These are phyloP conservation scores for Talaromyces sp. DNA, from an alignment of 2,329 filamentous ascomycete species.

Conservation along the genomic window DNA sequence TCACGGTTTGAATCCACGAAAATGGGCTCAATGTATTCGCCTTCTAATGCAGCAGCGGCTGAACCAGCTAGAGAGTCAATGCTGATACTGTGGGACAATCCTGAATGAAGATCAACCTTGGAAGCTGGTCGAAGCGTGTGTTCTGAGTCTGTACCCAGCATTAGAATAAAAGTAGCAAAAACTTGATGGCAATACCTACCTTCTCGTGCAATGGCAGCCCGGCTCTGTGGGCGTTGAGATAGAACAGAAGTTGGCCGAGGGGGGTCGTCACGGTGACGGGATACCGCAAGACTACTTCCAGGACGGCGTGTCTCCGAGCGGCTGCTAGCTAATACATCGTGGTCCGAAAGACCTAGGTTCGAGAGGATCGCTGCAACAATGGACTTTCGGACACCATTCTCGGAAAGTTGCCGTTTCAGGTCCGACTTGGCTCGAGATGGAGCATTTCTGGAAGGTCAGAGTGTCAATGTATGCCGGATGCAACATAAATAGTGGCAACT, in stretches of 20 bases:
- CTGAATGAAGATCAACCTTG: slow-evolving; percentile 24
- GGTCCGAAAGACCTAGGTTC: slow-evolving; percentile 56
- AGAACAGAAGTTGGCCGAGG: slow-evolving; percentile 31
- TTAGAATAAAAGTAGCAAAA: slow-evolving; percentile 12
- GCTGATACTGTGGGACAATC: slow-evolving; percentile 21
- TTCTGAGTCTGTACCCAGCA: slow-evolving; percentile 17
- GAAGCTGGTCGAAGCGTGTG: slow-evolving; percentile 22
- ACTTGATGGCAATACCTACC: slow-evolving; percentile 23
- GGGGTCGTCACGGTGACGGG: slow-evolving; percentile 28
- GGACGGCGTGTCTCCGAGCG: slow-evolving; percentile 24
- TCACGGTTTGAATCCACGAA: slow-evolving; percentile 82
- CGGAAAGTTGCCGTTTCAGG: slow-evolving; percentile 78
- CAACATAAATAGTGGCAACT: slow-evolving; percentile 22
- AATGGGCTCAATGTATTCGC: slow-evolving; percentile 69
- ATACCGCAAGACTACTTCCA: slow-evolving; percentile 26
- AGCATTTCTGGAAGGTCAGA: slow-evolving; percentile 56
- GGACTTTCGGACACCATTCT: slow-evolving; percentile 78
- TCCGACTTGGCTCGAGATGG: slow-evolving; percentile 82
- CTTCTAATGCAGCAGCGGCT: slow-evolving; percentile 53
- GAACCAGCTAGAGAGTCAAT: slow-evolving; percentile 20
- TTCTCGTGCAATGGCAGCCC: slow-evolving; percentile 15
- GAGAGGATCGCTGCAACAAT: slow-evolving; percentile 79
- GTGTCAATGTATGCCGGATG: slow-evolving; percentile 7
- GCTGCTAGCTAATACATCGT: slow-evolving; percentile 28
- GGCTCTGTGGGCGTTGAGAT: slow-evolving; percentile 28